Evolutionary conservation across 805 yeast genomes (phyloP), one percentile per base, ranked within the genome.

Genomic region (Starmera quercuum): DNA sequence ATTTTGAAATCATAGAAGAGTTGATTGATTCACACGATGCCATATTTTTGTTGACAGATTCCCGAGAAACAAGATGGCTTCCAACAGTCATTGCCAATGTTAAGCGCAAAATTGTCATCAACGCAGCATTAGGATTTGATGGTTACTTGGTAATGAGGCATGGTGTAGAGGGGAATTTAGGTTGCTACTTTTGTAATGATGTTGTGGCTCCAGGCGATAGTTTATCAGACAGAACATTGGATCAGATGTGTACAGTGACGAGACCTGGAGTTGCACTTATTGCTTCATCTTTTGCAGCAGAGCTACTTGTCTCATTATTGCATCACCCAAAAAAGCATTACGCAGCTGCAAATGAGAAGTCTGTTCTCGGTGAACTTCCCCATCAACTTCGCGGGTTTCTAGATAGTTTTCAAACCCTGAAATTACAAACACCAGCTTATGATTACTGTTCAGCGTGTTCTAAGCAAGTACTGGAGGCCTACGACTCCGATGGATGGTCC

Each of bases 171-270:
- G 44, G 51, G 1, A 39, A 41, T 13, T 56, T 88, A 28, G 98
- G 99, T 0, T 92, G 99, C 56, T 92, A 92, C 59, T 92, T 82
- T 56, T 92, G 99, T 58, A 85, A 86, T 53, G 98, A 92, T 53
- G 88, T 92, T 7, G 86, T 86, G 33, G 97, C 97, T 0, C 98
- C 99, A 1, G 65, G 76, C 2, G 95, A 92, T 53, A 81, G 95
- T 37, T 59, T 85, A n/a, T 68, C 84, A 0, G 95, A 87, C 49
- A 67, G 95, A 33, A 83, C 97, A 0, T 62, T 92, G 36, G 99
- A 92, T 58, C 97, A 92, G 57, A 92, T 92, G 97, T 92, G 99
- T 52, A 92, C 99, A 0, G 98, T 92, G 1, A 92, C 98, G 0
- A 66, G 98, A 26, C 97, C 99, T 0, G 98, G 99, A 1, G 88